Evolutionary conservation across 441 rosid genomes (phyloP), one percentile per base, ranked within the genome.

Genomic region (Monsonia emarginata): DNA sequence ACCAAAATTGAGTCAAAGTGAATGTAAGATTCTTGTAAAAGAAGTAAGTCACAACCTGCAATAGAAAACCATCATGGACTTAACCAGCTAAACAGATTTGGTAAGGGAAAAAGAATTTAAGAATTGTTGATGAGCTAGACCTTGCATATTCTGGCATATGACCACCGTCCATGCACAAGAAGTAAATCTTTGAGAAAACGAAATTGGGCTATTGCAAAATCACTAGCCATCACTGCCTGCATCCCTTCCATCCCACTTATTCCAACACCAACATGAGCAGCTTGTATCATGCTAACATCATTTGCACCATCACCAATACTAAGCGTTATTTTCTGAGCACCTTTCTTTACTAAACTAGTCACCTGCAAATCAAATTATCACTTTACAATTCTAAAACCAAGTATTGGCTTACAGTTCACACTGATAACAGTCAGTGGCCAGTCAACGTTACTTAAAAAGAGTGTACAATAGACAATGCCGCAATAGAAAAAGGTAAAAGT

Each of bases 1-100:
- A 95, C 98, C 99, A 95, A 87, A 95, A 95, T 74, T 95, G 99
- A 65, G 98, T 95, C 84, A 92, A 59, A 61, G 99, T 95, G 78
- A 95, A 90, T 1, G 99, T 90, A 67, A 95, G 96, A 76, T 92
- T 95, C 90, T 95, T 95, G 88, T 95, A 95, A 82, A 95, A 95
- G 85, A 95, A 95, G 83, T 95, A 95, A 21, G 82, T 79, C 71
- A 95, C 95, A 60, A 95, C 98, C 99, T 95, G 96, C 84, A 80
- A 78, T 57, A 65, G 58, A 44, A 66, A 80, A 69, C 4, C 14
- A 44, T 64, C 61, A 57, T 32, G 24, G 64, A 64, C 56, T 26
- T 69, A 27, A 63, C 62, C 50, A 59, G 65, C 30, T 44, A 60
- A 26, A 73, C 30, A 52, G 50, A 71, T 66, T 25, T 48, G 58